A percentile compares a stretch with the other conserved stretches of the same genome.
These are phyloP conservation scores for Leucocoprinus sp. DNA, from an alignment of 768 basidiomycete genomes.

Conservation along the genomic window DNA sequence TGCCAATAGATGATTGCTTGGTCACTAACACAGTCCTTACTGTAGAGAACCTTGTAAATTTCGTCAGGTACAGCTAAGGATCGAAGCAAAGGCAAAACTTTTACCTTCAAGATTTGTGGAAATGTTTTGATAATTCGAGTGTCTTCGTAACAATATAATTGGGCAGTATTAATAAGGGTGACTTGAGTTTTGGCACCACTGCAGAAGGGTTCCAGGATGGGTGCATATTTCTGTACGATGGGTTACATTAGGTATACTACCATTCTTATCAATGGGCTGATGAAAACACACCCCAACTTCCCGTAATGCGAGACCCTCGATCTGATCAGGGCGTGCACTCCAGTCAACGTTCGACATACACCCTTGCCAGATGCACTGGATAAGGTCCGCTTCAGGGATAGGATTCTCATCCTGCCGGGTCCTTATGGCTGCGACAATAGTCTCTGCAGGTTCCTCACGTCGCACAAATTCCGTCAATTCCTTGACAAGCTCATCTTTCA, in stretches of 20 bases:
- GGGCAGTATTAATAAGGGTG: constrained; percentile 89
- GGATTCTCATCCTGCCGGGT: constrained; percentile 64
- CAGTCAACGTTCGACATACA: constrained; percentile 85
- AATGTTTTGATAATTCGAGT: constrained; percentile 93
- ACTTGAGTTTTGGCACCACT: constrained; percentile 85
- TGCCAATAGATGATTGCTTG: constrained; percentile 98
- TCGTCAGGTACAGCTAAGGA: constrained; percentile 1
- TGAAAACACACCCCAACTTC: constrained; percentile 70
- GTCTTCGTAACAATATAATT: constrained; percentile 95
- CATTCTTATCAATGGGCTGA: background rate
- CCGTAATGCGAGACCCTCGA: constrained; percentile 80
- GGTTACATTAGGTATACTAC: background rate
- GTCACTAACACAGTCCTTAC: constrained; percentile 91
- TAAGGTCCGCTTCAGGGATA: constrained; percentile 79
- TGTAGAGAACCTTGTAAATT: constrained; percentile 77
- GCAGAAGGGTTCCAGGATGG: constrained; percentile 87
- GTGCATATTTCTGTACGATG: constrained; percentile 63
- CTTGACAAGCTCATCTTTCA: constrained; percentile 69
- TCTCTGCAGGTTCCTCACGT: constrained; percentile 58
- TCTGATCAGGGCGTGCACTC: constrained; percentile 85
- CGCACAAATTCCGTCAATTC: constrained; percentile 65
- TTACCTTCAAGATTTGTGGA: constrained; percentile 86
- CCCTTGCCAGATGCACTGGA: constrained; percentile 88
- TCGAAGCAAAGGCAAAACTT: constrained; percentile 5
- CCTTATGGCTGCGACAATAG: constrained; percentile 69